Evolutionary conservation across 2,329 filamentous ascomycete species (phyloP), one percentile per base, ranked within the genome.

Genomic region (Niveomyces coronatus): DNA sequence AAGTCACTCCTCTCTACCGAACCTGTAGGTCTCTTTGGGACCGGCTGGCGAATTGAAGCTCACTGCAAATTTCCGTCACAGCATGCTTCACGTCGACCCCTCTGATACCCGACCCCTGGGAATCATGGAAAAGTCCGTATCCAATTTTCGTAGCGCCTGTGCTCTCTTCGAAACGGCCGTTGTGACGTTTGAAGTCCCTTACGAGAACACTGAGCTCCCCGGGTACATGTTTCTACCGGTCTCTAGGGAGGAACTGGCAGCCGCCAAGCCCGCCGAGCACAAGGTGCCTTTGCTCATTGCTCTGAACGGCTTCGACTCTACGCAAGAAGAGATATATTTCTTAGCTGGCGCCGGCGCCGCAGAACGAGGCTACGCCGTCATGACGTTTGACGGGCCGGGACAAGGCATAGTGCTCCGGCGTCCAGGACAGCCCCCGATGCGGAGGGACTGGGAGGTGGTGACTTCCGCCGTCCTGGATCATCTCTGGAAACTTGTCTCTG

Each of bases 381-480:
- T 69, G 5, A 64, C 54, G 0, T 65, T 67, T 27, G 64, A 70
- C 2, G 65, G 64, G 0, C 66, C 66, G 0, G 65, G 65, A 0
- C 65, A 70, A 40, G 64, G 65, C 0, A 46, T 64, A 4, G 42
- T 54, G 4, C 50, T 65, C 0, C 49, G 51, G 2, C 4, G 11
- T 5, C 44, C 46, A 0, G 38, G 57, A 19, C 44, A 49, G 24
- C 22, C 58, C 4, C 37, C 28, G 2, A 48, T 64, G 42, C 51
- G 59, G 0, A 56, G 57, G 0, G 61, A 65, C 43, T 65, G 55
- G 49, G 63, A 66, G 30, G 35, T 44, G 0, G 61, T 65, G 3
- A 45, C 46, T 2, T 35, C 38, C 10, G 22, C 37, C 2, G 60
- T 64, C 3, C 29, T 66, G 1, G 52, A 62, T 35, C 46, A 51